Percentiles rank a stretch among this genome's conserved stretches.
These are phyloP conservation scores for Phytopythium cucurbitacearum DNA, from an alignment of 352 stramenopile genomes.

Conservation along the genomic window DNA sequence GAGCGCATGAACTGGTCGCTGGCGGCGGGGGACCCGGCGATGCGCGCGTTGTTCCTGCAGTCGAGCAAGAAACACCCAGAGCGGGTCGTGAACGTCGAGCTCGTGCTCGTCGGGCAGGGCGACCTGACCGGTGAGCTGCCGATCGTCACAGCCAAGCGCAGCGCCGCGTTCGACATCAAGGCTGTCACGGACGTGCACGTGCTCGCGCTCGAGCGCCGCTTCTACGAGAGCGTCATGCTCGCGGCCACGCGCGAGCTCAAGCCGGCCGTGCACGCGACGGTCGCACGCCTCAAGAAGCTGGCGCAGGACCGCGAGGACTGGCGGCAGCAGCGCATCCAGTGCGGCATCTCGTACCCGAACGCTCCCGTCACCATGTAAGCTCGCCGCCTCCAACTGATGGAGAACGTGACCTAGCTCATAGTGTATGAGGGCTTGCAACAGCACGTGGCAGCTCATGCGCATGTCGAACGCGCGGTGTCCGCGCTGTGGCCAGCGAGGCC, in stretches of 20 bases:
- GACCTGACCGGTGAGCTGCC: conserved; percentile 61
- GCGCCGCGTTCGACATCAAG: conserved; percentile 60
- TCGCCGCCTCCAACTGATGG: not conserved
- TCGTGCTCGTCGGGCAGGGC: conserved; percentile 48
- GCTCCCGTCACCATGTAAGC: conserved; percentile 70
- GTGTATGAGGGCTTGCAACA: conserved; percentile 7
- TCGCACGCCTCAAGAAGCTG: conserved; percentile 42
- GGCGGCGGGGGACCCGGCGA: conserved; percentile 14
- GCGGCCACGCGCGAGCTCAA: conserved; percentile 37
- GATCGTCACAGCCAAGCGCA: conserved; percentile 48
- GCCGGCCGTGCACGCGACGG: conserved; percentile 29
- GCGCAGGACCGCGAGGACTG: conserved; percentile 62
- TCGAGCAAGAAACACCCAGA: conserved; percentile 38
- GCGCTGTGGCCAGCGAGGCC: conserved; percentile 49
- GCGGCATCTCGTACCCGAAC: conserved; percentile 57
- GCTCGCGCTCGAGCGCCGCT: conserved; percentile 52
- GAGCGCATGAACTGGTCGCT: conserved; percentile 63
- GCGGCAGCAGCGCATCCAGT: conserved; percentile 67
- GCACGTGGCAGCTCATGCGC: conserved; percentile 73
- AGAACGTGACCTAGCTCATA: not conserved
- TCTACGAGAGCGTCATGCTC: conserved; percentile 58
- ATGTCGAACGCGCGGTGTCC: conserved; percentile 66
- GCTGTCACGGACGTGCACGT: conserved; percentile 59
- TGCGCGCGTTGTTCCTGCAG: conserved; percentile 21
- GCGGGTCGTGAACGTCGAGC: conserved; percentile 69